Evolutionary conservation across 345 rosid species (phyloP).

Genomic region (Dovyalis caffra): DNA sequence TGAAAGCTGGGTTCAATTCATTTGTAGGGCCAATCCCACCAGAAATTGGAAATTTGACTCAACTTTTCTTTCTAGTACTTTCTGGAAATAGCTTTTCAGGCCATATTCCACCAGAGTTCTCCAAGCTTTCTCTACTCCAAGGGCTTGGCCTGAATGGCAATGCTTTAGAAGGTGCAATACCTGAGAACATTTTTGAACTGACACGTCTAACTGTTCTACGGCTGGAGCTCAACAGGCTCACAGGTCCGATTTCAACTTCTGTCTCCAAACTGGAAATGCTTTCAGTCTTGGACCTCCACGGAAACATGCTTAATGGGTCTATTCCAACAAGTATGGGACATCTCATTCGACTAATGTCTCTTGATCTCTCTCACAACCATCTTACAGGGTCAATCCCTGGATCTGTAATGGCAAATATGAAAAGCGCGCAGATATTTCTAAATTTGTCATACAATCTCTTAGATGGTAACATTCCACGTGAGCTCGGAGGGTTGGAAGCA

Average conservation of each 20-base stretch:
- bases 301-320: slow-evolving; percentile 67
- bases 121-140: slow-evolving; percentile 61
- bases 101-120: slow-evolving; percentile 53
- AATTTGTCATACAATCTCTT: slow-evolving; percentile 70
- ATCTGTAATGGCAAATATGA: slow-evolving; percentile 40
- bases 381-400: slow-evolving; percentile 60
- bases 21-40: slow-evolving; percentile 63
- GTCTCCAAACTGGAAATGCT: slow-evolving; percentile 61
- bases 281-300: slow-evolving; percentile 48
- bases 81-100: slow-evolving; percentile 58
- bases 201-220: slow-evolving; percentile 51
- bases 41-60: slow-evolving; percentile 61
- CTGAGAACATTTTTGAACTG: slow-evolving; percentile 52
- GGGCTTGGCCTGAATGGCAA: slow-evolving; percentile 56
- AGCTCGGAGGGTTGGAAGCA: slow-evolving; percentile 69
- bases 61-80: slow-evolving; percentile 43
- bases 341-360: slow-evolving; percentile 41
- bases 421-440: slow-evolving; percentile 51
- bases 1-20: slow-evolving; percentile 44
- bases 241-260: slow-evolving; percentile 50
- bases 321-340: slow-evolving; percentile 56
- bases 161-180: slow-evolving; percentile 54
- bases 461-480: slow-evolving; percentile 57
- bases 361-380: slow-evolving; percentile 73
- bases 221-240: slow-evolving; percentile 56